These are phyloP conservation scores for Abrus pulchellus DNA, from an alignment of 306 rosid genomes.

Conservation along the genomic window DNA sequence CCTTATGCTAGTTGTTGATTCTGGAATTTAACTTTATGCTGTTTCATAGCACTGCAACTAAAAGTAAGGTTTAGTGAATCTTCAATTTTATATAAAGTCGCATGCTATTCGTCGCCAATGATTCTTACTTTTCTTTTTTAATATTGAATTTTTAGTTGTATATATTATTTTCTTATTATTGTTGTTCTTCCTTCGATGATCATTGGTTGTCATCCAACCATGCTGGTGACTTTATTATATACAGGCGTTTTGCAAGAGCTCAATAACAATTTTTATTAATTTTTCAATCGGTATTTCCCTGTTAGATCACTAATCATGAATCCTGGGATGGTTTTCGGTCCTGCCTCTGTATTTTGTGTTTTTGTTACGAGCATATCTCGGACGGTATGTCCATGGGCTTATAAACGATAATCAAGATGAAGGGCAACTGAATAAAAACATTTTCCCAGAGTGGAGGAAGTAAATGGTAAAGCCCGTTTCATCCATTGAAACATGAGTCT, in stretches of 20 bases:
- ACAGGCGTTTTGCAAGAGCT: neutral
- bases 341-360: neutral
- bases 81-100: constrained; percentile 40
- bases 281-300: neutral
- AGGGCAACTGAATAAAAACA: too few relatives aligned
- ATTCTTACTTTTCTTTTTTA: neutral
- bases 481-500: too few relatives aligned
- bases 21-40: constrained; percentile 53
- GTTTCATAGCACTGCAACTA: constrained; percentile 51
- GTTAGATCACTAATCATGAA: neutral
- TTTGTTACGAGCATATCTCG: neutral
- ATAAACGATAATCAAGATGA: neutral
- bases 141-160: constrained; percentile 20
- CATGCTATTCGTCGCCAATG: constrained; percentile 20
- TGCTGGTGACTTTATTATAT: constrained; percentile 17
- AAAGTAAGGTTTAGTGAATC: constrained; percentile 53
- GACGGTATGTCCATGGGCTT: neutral
- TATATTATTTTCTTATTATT: neutral
- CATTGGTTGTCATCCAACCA: constrained; percentile 33
- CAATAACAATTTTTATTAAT: constrained; percentile 9
- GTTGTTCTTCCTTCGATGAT: constrained; percentile 10
- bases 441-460: too few relatives aligned
- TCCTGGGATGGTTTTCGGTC: neutral
- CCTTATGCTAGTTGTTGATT: constrained; percentile 48
- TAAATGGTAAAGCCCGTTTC: too few relatives aligned